Base-by-base conservation (phyloP, 495 filamentous ascomycete species). In the Penicillium coffeae region DNA sequence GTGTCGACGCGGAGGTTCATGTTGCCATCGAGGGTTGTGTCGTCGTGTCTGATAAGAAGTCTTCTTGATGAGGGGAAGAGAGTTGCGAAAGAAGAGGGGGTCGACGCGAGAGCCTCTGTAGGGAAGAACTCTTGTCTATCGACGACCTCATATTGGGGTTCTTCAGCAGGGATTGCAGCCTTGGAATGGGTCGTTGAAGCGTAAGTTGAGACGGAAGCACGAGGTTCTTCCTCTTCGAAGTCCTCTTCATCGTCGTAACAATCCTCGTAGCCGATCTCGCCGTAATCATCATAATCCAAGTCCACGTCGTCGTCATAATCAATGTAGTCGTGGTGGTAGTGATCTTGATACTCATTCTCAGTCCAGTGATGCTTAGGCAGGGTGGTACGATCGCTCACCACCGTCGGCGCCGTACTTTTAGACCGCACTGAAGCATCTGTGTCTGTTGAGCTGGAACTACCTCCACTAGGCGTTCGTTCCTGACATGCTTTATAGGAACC, bases 1-100 rank as follows among this genome's bases (percentile, higher is more conserved):
- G 90, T 90, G 63, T 96, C 90, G 41, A 98, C 77, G 35, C 91
- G 84, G 45, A 98, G 77, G 63, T 96, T 96, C 93, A 96, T 95
- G 75, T 97, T 96, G 15, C 93, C 92, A 65, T 98, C 93, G 14
- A 85, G 64, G 3, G 93, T 95, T 30, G 88, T 78, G 68, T 96
- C 90, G 59, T 98, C 93, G 58, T 98, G 93, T 36, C 86, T 82
- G 58, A 98, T 93, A 34, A 78, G 79, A 21, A 98, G 70, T 38
- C 86, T 79, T 55, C 88, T 81, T 22, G 84, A 75, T 8, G 92
- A 92, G 9, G 93, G 92, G 65, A 96, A 98, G 54, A 91, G 79
- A 49, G 83, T 78, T 32, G 87, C 87, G 62, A 98, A 98, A 44
- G 90, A 86, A 14, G 83, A 73, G 10, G 93, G 86, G 20, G 82